Base-by-base conservation (phyloP, 1,284 basidiomycete species). In the Boletus sp. region DNA sequence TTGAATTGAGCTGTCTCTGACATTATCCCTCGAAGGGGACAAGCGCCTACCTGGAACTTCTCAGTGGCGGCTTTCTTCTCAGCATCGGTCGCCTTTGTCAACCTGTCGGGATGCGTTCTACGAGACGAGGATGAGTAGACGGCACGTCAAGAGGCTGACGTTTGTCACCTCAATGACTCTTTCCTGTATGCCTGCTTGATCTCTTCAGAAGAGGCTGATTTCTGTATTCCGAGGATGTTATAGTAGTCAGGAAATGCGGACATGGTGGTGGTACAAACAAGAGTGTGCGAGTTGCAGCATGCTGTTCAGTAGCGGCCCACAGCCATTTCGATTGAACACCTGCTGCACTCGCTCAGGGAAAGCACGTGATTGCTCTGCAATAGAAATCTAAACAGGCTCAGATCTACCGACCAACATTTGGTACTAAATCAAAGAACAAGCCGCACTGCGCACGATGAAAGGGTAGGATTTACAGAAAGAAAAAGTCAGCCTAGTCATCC, bases 91-190 rank as follows among this genome's bases (percentile, higher is more conserved):
- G 84, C 90, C 59, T 86, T 88, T n/a, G 75, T 76, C 36, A 94
- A 73, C 50, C 93, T 76, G 67, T 97, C 94, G 2, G 94, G 94
- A 65, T 97, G 94, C 4, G 89, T 91, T 69, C 86, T 88, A 56
- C 54, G 57, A 52, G 43, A 53, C 53, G 41, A 47, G 14, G 13
- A 46, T 50, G 50, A 56, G 52, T 20, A 33, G 29, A 35, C 26
- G 45, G 38, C 27, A 34, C 16, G 20, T 39, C 30, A 56, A 53
- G 20, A 57, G 34, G 17, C 40, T 8, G 6, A 29, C 35, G 27
- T 12, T 44, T 37, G 52, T 41, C 44, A 75, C 76, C 73, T 85
- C 42, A 91, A 68, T 3, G 88, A 91, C 62, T 91, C 87, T 55
- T 76, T 83, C 71, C 85, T 91, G 72, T 94, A 94, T 1, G 88